These are phyloP conservation scores for Pseudoturritis turrita DNA, from an alignment of 345 rosid genomes.

Conservation along the genomic window DNA sequence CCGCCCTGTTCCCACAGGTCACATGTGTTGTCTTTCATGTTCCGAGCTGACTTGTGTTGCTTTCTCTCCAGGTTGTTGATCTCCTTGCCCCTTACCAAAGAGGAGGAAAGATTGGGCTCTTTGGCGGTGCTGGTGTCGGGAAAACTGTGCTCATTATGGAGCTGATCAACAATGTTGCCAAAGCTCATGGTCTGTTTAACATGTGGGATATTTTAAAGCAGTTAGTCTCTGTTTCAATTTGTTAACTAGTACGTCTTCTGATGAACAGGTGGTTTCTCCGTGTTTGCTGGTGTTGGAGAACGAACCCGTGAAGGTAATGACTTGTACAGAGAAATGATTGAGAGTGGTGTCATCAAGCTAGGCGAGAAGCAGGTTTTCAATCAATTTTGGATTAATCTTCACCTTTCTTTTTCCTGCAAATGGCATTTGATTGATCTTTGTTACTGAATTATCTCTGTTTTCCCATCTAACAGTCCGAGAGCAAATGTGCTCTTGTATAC, in stretches of 20 bases:
- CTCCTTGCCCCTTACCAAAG: conserved; percentile 98
- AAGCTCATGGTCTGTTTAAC: conserved; percentile 73
- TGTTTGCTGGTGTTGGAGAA: conserved; percentile 98
- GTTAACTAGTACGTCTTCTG: conserved; percentile 4
- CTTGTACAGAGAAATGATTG: conserved; percentile 97
- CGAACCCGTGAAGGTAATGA: conserved; percentile 99
- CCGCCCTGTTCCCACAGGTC: background rate
- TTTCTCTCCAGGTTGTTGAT: conserved; percentile 65
- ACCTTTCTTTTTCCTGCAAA: background rate
- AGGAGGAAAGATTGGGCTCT: conserved; percentile 99
- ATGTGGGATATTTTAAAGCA: background rate
- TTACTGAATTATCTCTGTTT: background rate
- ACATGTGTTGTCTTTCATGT: background rate
- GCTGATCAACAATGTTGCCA: conserved; percentile 94
- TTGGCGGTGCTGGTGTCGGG: conserved; percentile 99
- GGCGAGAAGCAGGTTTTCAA: conserved; percentile 81
- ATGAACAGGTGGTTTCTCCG: conserved; percentile 90
- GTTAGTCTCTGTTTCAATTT: background rate
- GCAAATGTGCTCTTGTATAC: conserved; percentile 95
- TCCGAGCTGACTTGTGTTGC: background rate
- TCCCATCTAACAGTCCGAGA: conserved; percentile 52
- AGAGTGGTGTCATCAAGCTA: conserved; percentile 99
- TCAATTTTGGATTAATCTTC: background rate
- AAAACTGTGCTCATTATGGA: conserved; percentile 99
- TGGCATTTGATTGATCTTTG: background rate